phyloP scores from a whole-genome alignment of 192 early-diverging fungal genomes.

The Gryganskiella cystojenkinii region DNA sequence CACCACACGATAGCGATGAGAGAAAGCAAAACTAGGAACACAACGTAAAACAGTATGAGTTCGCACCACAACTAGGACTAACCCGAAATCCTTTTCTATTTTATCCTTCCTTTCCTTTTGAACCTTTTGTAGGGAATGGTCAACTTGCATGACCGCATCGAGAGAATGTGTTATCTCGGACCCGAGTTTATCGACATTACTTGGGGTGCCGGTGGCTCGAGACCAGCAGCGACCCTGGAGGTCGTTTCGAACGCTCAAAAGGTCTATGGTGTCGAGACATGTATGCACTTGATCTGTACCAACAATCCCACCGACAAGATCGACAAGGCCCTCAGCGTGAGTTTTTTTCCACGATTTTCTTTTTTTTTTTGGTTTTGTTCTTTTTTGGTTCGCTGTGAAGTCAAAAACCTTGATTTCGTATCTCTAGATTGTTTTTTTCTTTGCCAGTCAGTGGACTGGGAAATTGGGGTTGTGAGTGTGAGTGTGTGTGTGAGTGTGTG shows the following conservation, averaged over 20 bases:
- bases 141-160: slow-evolving; percentile 97
- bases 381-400: too few species aligned
- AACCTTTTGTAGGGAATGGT: slow-evolving; percentile 75
- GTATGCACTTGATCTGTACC: slow-evolving; percentile 99
- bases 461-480: neutral
- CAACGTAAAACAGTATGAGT: neutral
- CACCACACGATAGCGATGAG: too few species aligned
- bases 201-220: slow-evolving; percentile 95
- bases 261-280: slow-evolving; percentile 94
- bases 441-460: too few species aligned
- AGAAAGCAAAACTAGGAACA: neutral
- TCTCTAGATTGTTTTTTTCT: too few species aligned
- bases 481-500: neutral
- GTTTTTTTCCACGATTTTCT: slow-evolving; percentile 1
- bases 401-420: too few species aligned
- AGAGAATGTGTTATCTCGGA: slow-evolving; percentile 93
- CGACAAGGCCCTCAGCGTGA: slow-evolving; percentile 80
- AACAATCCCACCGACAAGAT: slow-evolving; percentile 95
- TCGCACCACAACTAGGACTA: neutral
- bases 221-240: slow-evolving; percentile 89
- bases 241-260: slow-evolving; percentile 90
- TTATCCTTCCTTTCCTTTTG: too few species aligned
- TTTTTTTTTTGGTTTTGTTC: neutral
- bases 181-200: slow-evolving; percentile 87
- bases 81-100: too few species aligned